Conservation (phyloP, 176 grass and related monocot species). For the Typha latifolia region DNA sequence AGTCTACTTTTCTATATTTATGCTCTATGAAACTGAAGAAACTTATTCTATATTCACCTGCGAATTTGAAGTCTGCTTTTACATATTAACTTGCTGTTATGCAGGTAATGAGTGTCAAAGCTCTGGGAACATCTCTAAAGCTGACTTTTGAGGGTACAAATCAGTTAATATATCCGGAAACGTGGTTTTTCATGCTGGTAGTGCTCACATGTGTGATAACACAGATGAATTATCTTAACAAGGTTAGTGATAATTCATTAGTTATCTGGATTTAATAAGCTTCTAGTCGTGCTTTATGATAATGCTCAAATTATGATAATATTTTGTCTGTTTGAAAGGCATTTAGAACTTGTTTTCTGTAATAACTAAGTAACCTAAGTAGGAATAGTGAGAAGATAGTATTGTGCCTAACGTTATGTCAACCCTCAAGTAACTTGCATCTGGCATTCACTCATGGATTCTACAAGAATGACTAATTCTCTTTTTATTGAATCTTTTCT, state of each 20-base stretch:
- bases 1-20: too few relatives aligned
- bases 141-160: constrained; percentile 90
- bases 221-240: constrained; percentile 99
- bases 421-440: too few relatives aligned
- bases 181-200: constrained; percentile 95
- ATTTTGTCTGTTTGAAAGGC: too few relatives aligned
- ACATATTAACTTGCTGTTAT: constrained; percentile 3
- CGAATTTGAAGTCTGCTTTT: neutral
- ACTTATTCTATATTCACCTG: too few relatives aligned
- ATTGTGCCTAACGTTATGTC: too few relatives aligned
- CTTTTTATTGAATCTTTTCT: too few relatives aligned
- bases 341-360: too few relatives aligned
- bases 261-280: neutral
- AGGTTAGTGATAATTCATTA: constrained; percentile 38
- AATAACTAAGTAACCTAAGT: too few relatives aligned
- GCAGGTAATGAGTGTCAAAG: constrained; percentile 99
- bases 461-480: too few relatives aligned
- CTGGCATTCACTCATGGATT: too few relatives aligned
- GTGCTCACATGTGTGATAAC: constrained; percentile 75
- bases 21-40: too few relatives aligned
- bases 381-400: too few relatives aligned
- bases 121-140: constrained; percentile 90
- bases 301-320: neutral
- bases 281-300: neutral
- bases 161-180: constrained; percentile 80